Conservation (phyloP, 176 grass and related monocot species). For the Ananas comosus region DNA sequence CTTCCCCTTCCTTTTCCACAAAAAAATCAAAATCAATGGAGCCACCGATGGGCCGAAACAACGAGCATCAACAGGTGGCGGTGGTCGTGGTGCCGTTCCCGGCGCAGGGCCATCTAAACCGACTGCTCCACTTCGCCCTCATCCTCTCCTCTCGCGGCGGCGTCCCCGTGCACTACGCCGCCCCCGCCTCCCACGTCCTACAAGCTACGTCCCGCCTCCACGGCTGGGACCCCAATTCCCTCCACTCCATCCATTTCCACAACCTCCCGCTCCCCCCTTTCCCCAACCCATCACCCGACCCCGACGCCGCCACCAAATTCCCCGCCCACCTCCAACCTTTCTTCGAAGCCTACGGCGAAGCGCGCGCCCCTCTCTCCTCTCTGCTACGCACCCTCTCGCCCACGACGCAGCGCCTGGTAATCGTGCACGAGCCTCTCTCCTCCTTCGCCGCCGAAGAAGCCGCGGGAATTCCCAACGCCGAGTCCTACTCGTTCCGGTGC, state of each 20-base stretch:
- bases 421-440: conserved; percentile 30
- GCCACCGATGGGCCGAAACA: no score
- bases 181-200: conserved; percentile 2
- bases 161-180: conserved; percentile 18
- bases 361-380: neutral
- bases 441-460: conserved; percentile 19
- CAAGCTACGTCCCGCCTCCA: conserved; percentile 4
- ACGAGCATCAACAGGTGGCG: conserved; percentile 13
- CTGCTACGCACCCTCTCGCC: conserved; percentile 5
- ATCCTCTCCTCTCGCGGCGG: conserved; percentile 20
- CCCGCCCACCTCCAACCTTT: conserved; percentile 30
- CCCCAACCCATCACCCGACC: conserved; percentile 28
- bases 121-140: conserved; percentile 49
- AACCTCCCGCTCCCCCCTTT: conserved; percentile 28
- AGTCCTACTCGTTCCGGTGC: conserved; percentile 36
- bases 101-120: conserved; percentile 62
- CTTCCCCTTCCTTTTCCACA: no score
- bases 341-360: conserved; percentile 1
- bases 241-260: conserved; percentile 31
- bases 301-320: conserved; percentile 16
- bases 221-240: conserved; percentile 4
- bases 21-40: no score
- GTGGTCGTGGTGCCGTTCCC: conserved; percentile 53
- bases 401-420: conserved; percentile 30
- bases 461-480: conserved; percentile 28